A percentile compares a stretch with the other conserved stretches of the same genome.
Evolutionary conservation across 768 basidiomycete species (phyloP).

Genomic region (Arthromyces matolae): DNA sequence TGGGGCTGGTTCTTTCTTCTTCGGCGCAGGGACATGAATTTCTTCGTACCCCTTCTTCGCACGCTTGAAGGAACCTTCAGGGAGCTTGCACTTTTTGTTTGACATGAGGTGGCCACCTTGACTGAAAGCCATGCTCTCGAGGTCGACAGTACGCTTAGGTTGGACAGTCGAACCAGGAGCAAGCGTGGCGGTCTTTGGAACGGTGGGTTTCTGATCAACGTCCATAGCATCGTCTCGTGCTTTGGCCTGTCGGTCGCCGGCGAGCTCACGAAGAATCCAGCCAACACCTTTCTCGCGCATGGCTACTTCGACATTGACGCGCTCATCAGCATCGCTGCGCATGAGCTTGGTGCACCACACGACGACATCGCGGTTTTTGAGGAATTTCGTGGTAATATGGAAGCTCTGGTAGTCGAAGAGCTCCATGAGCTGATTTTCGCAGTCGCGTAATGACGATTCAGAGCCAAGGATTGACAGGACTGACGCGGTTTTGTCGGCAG

Average conservation of each 20-base stretch:
- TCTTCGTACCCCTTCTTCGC: slow-evolving; percentile 96
- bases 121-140: slow-evolving; percentile 93
- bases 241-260: slow-evolving; percentile 73
- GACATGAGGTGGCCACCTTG: slow-evolving; percentile 98
- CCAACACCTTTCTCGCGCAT: slow-evolving; percentile 98
- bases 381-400: slow-evolving; percentile 83
- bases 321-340: slow-evolving; percentile 82
- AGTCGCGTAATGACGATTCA: slow-evolving; percentile 84
- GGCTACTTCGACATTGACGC: slow-evolving; percentile 91
- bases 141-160: slow-evolving; percentile 80
- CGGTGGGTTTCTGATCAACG: slow-evolving; percentile 59
- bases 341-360: slow-evolving; percentile 98
- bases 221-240: slow-evolving; percentile 73
- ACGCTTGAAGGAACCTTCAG: slow-evolving; percentile 96
- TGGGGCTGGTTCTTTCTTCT: slow-evolving; percentile 60
- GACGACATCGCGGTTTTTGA: slow-evolving; percentile 93
- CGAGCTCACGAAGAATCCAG: slow-evolving; percentile 89
- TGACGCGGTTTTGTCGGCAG: slow-evolving; percentile 83
- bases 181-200: slow-evolving; percentile 83
- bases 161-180: slow-evolving; percentile 84
- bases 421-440: slow-evolving; percentile 95
- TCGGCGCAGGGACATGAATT: slow-evolving; percentile 93
- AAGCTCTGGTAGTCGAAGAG: slow-evolving; percentile 92
- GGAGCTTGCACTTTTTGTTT: slow-evolving; percentile 97
- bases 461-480: slow-evolving; percentile 85